Evolutionary conservation across 257 asterid genomes (phyloP), one percentile per base, ranked within the genome.

Genomic region (Solanum phureja): DNA sequence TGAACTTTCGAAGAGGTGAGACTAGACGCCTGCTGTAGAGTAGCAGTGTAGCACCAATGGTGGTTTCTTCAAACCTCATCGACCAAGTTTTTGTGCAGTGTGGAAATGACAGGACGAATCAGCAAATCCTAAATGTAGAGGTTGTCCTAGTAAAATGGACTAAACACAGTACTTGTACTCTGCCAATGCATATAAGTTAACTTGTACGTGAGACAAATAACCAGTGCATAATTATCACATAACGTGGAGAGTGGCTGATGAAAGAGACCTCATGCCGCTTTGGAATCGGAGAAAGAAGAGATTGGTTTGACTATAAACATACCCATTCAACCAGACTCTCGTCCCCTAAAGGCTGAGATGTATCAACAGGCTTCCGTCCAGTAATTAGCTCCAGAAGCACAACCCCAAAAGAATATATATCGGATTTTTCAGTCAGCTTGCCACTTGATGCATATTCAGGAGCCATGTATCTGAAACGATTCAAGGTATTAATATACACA

Each of bases 261-360:
- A 46, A 46, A 79, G 12, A 79, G 66, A 81, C 37, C 37, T 7
- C 62, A 77, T 77, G 37, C 62, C 13, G 4, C 62, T 77, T 77
- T 40, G 84, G 62, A n/a, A 2, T 12, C 8, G 7, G 6, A 81
- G 69, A 46, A 18, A 46, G 44, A 49, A 81, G 42, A 81, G 42
- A 49, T 49, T 18, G 29, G 69, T 86, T 29, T 69, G 88, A 64
- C 71, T 11, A 84, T 11, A 49, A 90, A 92, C 96, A 87, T 90
- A 96, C 99, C 99, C 98, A 96, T 92, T 96, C 99, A 76, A 96
- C 99, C 1, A 96, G 92, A 90, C 99, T 95, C 93, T 96, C 99
- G 27, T 96, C 96, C 83, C 99, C 99, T 29, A 91, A 77, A 13
- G 99, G 98, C 86, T 94, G 98, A 91, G 99, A 92, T 68, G 95